Evolutionary conservation across 805 yeast genomes (phyloP).

Genomic region (Lipomyces mesembrius): DNA sequence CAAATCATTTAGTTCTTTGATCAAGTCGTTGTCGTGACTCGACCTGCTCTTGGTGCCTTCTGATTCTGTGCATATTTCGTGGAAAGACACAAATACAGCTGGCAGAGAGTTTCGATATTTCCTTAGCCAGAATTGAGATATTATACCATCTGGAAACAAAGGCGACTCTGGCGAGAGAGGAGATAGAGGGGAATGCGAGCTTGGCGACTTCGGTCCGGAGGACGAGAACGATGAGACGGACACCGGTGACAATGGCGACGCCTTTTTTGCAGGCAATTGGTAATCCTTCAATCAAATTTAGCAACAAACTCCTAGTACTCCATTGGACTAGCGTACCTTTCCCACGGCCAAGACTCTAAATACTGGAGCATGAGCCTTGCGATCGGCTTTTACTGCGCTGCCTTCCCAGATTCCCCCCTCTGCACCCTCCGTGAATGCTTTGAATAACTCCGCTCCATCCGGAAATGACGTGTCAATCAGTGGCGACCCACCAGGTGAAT

Average conservation of each 20-base stretch:
- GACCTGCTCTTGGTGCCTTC: slow-evolving; percentile 41
- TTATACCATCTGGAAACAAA: slow-evolving; percentile 50
- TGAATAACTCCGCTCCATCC: slow-evolving; percentile 18
- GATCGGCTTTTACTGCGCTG: slow-evolving; percentile 20
- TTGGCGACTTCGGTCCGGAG: slow-evolving; percentile 10
- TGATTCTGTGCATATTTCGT: slow-evolving; percentile 47
- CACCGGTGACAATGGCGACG: slow-evolving; percentile 29
- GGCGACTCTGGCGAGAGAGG: slow-evolving; percentile 53
- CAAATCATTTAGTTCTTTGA: slow-evolving; percentile 47
- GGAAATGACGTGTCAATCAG: slow-evolving; percentile 23
- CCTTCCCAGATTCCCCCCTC: slow-evolving; percentile 27
- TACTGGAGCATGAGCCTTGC: slow-evolving; percentile 9
- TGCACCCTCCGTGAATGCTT: slow-evolving; percentile 25
- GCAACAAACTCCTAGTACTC: background rate
- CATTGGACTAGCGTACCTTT: slow-evolving; percentile 14
- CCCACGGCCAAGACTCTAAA: slow-evolving; percentile 27
- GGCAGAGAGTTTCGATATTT: slow-evolving; percentile 59
- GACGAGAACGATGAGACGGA: slow-evolving; percentile 24
- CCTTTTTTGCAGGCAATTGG: slow-evolving; percentile 30
- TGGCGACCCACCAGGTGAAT: slow-evolving; percentile 4
- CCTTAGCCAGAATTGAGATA: slow-evolving; percentile 57
- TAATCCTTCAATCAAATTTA: slow-evolving; percentile 14
- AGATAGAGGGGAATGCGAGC: slow-evolving; percentile 47
- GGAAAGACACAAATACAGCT: slow-evolving; percentile 52
- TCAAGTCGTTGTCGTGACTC: slow-evolving; percentile 44